Evolutionary conservation across 2,329 filamentous ascomycete species (phyloP).

Genomic region (Cladosporium sp.): DNA sequence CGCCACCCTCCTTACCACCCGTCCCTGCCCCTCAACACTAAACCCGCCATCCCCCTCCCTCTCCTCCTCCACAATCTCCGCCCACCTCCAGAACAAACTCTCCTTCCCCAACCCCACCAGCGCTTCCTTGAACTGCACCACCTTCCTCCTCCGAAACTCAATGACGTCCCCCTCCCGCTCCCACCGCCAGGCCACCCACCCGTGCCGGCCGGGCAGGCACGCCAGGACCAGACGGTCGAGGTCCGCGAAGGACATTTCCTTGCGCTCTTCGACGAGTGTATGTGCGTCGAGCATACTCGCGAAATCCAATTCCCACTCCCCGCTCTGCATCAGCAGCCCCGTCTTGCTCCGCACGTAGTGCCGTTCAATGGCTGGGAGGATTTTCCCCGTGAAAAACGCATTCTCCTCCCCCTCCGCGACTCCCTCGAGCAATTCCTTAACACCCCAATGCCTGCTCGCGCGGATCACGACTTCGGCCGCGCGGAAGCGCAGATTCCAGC

Average conservation of each 20-base stretch:
- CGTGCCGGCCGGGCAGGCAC: slow-evolving; percentile 58
- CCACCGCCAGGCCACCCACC: slow-evolving; percentile 54
- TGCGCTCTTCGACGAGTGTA: slow-evolving; percentile 56
- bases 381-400: slow-evolving; percentile 55
- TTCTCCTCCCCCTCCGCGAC: slow-evolving; percentile 51
- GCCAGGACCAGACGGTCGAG: slow-evolving; percentile 70
- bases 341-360: slow-evolving; percentile 71
- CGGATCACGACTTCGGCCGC: slow-evolving; percentile 77
- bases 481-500: slow-evolving; percentile 70
- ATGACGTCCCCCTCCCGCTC: slow-evolving; percentile 45
- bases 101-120: slow-evolving; percentile 77
- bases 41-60: slow-evolving; percentile 75
- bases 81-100: slow-evolving; percentile 85
- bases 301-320: slow-evolving; percentile 86
- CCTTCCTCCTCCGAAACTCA: slow-evolving; percentile 65
- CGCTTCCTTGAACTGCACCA: slow-evolving; percentile 75
- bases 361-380: slow-evolving; percentile 66
- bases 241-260: slow-evolving; percentile 57
- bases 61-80: slow-evolving; percentile 88
- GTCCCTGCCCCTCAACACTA: slow-evolving; percentile 66
- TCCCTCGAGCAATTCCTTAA: slow-evolving; percentile 50
- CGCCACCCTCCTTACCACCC: slow-evolving; percentile 69
- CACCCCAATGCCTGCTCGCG: slow-evolving; percentile 69
- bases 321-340: slow-evolving; percentile 80
- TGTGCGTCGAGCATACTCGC: slow-evolving; percentile 72